phyloP scores from a whole-genome alignment of 306 rosid genomes.

The Geum urbanum region DNA sequence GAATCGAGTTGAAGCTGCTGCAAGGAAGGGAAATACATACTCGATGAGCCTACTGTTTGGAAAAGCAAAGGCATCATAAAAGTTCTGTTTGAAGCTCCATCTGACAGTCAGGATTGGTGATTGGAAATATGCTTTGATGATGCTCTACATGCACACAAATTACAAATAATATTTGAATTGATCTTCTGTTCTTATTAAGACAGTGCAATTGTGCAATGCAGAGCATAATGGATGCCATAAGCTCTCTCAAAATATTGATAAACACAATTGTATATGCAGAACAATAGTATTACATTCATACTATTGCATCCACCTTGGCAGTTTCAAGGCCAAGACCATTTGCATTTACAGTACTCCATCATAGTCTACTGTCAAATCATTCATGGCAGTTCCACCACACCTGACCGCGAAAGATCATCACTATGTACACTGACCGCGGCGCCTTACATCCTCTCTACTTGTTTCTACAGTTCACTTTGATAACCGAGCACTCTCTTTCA shows the following conservation, averaged over 20 bases:
- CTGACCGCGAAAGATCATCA: background rate
- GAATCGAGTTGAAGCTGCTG: conserved; percentile 79
- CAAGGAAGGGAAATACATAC: conserved; percentile 66
- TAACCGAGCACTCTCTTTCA: conserved; percentile 24
- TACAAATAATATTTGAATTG: no score
- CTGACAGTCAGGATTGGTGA: background rate
- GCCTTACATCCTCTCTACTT: background rate
- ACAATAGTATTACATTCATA: background rate
- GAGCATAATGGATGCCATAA: no score
- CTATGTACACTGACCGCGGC: background rate
- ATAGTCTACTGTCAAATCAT: background rate
- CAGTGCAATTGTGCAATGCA: no score
- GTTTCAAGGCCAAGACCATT: background rate
- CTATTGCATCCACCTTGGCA: no score
- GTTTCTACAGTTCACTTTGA: background rate
- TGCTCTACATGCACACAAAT: no score
- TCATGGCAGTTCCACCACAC: background rate
- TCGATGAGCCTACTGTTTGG: conserved; percentile 69
- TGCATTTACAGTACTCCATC: background rate
- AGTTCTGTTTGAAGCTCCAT: background rate
- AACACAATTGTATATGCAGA: no score
- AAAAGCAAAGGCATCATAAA: conserved; percentile 56
- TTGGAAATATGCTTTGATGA: background rate
- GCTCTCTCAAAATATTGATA: no score
- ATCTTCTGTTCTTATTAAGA: no score